Percentiles rank a stretch among this genome's conserved stretches.
Evolutionary conservation across 192 early-diverging fungal genomes (phyloP).

Genomic region (Backusella tuberculispora): DNA sequence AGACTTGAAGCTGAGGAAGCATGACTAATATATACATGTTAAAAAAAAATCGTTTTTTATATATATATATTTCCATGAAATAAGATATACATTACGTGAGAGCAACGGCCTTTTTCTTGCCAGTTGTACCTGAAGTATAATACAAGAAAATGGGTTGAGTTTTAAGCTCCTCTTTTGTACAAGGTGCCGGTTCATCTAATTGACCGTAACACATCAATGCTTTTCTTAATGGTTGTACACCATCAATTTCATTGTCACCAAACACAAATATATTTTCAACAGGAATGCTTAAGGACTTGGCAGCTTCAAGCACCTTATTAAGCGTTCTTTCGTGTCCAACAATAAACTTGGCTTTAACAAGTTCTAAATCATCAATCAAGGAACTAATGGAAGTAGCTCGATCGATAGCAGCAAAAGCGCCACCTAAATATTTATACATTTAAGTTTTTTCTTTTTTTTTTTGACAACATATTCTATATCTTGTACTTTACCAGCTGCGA

Average conservation of each 20-base stretch:
- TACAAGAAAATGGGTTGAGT: slow-evolving; percentile 30
- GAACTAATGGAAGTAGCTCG: slow-evolving; percentile 74
- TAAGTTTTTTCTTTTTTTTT: background rate
- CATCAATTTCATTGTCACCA: slow-evolving; percentile 37
- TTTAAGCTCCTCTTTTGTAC: slow-evolving; percentile 29
- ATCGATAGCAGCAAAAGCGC: slow-evolving; percentile 73
- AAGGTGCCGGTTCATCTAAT: slow-evolving; percentile 23
- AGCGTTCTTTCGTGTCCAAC: slow-evolving; percentile 53
- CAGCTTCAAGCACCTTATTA: slow-evolving; percentile 45
- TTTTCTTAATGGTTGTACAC: slow-evolving; percentile 38
- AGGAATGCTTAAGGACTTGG: slow-evolving; percentile 38
- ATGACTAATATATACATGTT: slow-evolving; percentile 12
- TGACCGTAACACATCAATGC: slow-evolving; percentile 13
- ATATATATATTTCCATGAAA: background rate
- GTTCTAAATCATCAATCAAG: slow-evolving; percentile 71
- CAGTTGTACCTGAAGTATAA: slow-evolving; percentile 41
- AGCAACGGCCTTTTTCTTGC: slow-evolving; percentile 25
- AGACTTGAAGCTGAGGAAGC: slow-evolving; percentile 6
- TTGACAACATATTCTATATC: background rate
- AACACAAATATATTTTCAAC: slow-evolving; percentile 45
- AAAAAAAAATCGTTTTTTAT: background rate
- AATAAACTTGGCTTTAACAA: slow-evolving; percentile 65
- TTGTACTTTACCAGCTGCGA: slow-evolving; percentile 53
- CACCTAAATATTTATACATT: slow-evolving; percentile 45
- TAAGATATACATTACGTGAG: slow-evolving; percentile 25